Conservation (phyloP, 2,329 filamentous ascomycete species). For the Fusarium sp. region DNA sequence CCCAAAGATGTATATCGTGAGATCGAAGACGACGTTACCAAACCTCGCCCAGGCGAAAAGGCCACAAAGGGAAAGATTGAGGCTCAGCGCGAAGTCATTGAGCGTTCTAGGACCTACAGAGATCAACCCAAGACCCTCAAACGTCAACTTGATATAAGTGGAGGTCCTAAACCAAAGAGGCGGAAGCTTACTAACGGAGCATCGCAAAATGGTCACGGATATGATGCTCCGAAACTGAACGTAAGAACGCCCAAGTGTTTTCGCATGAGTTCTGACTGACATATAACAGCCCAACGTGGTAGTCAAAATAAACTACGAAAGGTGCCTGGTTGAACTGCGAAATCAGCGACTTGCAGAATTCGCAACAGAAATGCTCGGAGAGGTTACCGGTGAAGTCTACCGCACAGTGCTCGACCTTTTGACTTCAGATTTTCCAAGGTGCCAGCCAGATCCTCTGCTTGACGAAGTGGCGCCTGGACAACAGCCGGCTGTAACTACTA, state of each 20-base stretch:
- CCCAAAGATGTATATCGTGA: conserved; percentile 70
- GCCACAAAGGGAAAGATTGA: conserved; percentile 72
- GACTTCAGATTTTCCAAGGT: conserved; percentile 75
- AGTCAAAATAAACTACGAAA: conserved; percentile 85
- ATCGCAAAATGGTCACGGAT: conserved; percentile 46
- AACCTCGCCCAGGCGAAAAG: conserved; percentile 56
- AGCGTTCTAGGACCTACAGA: conserved; percentile 64
- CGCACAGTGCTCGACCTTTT: conserved; percentile 76
- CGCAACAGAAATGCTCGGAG: conserved; percentile 75
- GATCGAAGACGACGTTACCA: conserved; percentile 71
- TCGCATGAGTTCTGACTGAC: conserved; percentile 42
- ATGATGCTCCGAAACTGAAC: conserved; percentile 62
- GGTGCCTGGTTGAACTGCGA: conserved; percentile 83
- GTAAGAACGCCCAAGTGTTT: conserved; percentile 54
- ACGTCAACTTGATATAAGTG: conserved; percentile 59
- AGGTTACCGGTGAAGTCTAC: conserved; percentile 82
- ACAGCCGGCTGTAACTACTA: conserved; percentile 59
- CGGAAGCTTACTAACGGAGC: conserved; percentile 65
- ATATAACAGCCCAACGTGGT: conserved; percentile 72
- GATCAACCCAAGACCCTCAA: conserved; percentile 64
- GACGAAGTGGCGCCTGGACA: conserved; percentile 47
- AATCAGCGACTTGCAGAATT: conserved; percentile 81
- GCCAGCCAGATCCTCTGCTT: conserved; percentile 66
- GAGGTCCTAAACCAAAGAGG: conserved; percentile 59
- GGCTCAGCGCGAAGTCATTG: conserved; percentile 66